Evolutionary conservation across 2,329 filamentous ascomycete genomes (phyloP), one percentile per base, ranked within the genome.

Genomic region (Fusarium irregulare): DNA sequence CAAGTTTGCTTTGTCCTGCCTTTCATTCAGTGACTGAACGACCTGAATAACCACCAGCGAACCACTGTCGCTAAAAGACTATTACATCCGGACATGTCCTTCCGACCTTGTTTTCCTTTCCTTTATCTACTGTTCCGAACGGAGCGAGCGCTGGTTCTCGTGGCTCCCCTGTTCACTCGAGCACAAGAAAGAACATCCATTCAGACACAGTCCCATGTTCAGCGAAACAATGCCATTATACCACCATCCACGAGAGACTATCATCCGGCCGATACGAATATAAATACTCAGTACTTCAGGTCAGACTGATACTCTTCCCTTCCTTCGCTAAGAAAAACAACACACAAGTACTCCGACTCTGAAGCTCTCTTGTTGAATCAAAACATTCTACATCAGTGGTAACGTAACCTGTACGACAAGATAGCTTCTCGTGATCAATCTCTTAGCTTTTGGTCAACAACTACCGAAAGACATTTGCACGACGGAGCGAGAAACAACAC

Each of bases 381-480:
- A 55, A 46, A 21, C 32, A 41, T 23, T 51, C 13, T 27, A 45
- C 40, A 47, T 21, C 27, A 25, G 23, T 51, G 45, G 66, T 68
- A 70, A 71, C 59, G 68, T 70, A 70, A 68, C 68, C 59, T 70
- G 68, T 71, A 59, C 55, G 63, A 70, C 68, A 32, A 49, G 51
- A 68, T 70, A 71, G 50, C 45, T 61, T 70, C 68, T 71, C 67
- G 68, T 70, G 67, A 70, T 64, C 67, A 65, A 51, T 34, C 57
- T 23, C 44, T 41, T 51, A 28, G 46, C 46, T 34, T 50, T 20
- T 47, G 53, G 44, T 53, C 46, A 69, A 44, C 51, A 60, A 68
- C 54, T 68, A 60, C 68, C 67, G 67, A 60, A 34, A 51, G 30
- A 56, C 58, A 62, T 68, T 41, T 68, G 42, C 59, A 70, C 67